phyloP scores from a whole-genome alignment of 169 alveolate species.

The Cryptosporidium sp. region DNA sequence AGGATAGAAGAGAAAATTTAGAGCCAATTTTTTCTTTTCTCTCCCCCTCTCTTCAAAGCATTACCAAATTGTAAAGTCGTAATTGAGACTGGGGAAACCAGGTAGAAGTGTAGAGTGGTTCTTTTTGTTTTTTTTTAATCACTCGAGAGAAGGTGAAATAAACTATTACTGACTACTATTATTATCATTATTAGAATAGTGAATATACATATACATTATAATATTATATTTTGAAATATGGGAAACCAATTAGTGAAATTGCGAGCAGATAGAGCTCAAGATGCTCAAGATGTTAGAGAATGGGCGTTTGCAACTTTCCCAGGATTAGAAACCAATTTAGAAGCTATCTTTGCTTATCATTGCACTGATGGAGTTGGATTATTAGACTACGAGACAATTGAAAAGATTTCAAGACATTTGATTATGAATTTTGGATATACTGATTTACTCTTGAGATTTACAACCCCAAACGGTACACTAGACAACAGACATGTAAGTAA shows the following conservation, averaged over 20 bases:
- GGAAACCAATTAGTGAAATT: slow-evolving; percentile 71
- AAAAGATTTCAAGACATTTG: slow-evolving; percentile 55
- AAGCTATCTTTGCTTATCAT: slow-evolving; percentile 70
- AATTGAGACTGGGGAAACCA: not conserved
- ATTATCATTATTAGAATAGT: not conserved
- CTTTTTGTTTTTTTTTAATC: not conserved
- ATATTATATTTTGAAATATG: slow-evolving; percentile 20
- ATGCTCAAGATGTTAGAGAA: slow-evolving; percentile 70
- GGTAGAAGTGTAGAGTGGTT: not conserved
- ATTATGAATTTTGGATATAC: slow-evolving; percentile 73
- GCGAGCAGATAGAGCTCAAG: slow-evolving; percentile 67
- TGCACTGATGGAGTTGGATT: slow-evolving; percentile 62
- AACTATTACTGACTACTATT: not conserved
- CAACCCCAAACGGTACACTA: slow-evolving; percentile 41
- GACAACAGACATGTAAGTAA: slow-evolving; percentile 50
- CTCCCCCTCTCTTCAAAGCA: not conserved
- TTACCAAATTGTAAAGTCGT: not conserved
- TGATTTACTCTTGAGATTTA: slow-evolving; percentile 47
- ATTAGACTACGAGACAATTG: slow-evolving; percentile 47
- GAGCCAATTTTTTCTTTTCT: too few species aligned
- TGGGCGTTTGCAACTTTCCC: slow-evolving; percentile 76
- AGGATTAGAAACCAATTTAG: slow-evolving; percentile 63
- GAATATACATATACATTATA: not conserved
- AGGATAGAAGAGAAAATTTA: not conserved
- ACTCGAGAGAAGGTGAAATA: not conserved